Percentiles rank a stretch among this genome's conserved stretches.
Evolutionary conservation across 306 rosid genomes (phyloP).

Genomic region (Gleditsia sinensis): DNA sequence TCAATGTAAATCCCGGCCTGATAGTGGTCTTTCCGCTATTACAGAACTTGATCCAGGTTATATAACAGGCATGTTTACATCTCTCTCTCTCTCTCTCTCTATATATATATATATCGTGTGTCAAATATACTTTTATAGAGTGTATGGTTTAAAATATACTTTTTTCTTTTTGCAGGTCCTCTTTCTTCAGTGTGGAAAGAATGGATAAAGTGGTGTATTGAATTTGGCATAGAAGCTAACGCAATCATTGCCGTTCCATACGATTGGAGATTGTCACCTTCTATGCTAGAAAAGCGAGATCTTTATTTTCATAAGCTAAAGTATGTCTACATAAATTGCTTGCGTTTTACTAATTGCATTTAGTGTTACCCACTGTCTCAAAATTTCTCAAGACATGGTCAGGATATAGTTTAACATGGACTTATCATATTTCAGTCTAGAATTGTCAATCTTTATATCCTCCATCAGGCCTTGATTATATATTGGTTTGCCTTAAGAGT

Average conservation of each 20-base stretch:
- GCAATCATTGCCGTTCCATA: slow-evolving; percentile 97
- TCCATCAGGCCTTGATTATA: not conserved
- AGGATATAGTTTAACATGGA: not conserved
- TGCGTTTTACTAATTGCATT: slow-evolving; percentile 5
- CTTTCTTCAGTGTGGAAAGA: slow-evolving; percentile 98
- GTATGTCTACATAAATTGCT: slow-evolving; percentile 49
- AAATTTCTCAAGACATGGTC: not conserved
- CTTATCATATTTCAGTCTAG: not conserved
- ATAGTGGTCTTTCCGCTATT: slow-evolving; percentile 95
- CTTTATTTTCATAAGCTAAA: slow-evolving; percentile 95
- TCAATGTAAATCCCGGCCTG: slow-evolving; percentile 95
- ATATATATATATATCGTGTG: too few relatives aligned
- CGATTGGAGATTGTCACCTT: slow-evolving; percentile 95
- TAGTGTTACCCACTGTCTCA: not conserved
- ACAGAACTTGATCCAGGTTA: slow-evolving; percentile 99
- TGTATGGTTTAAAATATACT: not conserved
- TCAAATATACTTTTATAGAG: not conserved
- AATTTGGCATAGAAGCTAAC: slow-evolving; percentile 95
- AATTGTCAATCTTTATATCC: not conserved
- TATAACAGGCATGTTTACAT: slow-evolving; percentile 64
- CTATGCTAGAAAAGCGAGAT: slow-evolving; percentile 94
- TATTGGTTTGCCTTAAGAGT: not conserved
- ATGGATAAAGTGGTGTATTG: slow-evolving; percentile 98
- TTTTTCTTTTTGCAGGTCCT: slow-evolving; percentile 60
- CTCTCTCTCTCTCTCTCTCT: not conserved